Conservation (phyloP, 176 grass and related monocot genomes). For the Aegilops longissima region DNA sequence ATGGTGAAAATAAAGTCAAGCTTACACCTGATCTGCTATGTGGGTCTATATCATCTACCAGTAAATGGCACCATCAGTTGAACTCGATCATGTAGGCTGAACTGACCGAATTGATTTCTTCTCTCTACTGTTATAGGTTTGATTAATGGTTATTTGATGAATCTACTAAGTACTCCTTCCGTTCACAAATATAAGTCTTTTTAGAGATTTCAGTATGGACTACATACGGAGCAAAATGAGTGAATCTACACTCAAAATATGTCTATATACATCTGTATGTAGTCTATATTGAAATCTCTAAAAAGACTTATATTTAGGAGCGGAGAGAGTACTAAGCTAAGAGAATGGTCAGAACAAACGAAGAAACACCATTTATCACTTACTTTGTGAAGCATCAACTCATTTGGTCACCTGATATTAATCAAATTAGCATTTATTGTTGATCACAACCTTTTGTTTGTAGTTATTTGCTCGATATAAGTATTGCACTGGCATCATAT, state of each 20-base stretch:
- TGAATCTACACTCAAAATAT: too few relatives aligned
- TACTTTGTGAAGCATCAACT: background rate
- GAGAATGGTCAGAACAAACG: background rate
- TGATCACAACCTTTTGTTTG: slow-evolving; percentile 37
- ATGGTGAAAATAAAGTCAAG: background rate
- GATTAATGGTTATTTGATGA: background rate
- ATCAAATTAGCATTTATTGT: background rate
- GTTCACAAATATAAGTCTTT: too few relatives aligned
- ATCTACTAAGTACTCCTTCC: background rate
- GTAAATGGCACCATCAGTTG: background rate
- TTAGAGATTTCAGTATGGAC: too few relatives aligned
- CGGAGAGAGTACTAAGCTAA: background rate
- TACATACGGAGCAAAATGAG: too few relatives aligned
- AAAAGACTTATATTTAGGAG: too few relatives aligned
- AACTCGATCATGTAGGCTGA: background rate
- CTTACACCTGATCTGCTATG: background rate
- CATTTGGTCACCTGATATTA: background rate
- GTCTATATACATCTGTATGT: too few relatives aligned
- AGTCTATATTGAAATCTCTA: too few relatives aligned
- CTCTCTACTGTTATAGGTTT: background rate
- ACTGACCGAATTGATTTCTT: background rate
- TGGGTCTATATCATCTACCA: background rate
- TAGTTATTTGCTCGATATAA: slow-evolving; percentile 72
- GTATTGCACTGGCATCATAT: slow-evolving; percentile 66
- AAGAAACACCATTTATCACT: background rate